A percentile compares a stretch with the other conserved stretches of the same genome.
These are phyloP conservation scores for Aureobasidium melanogenum DNA, from an alignment of 2,329 filamentous ascomycete species.

Conservation along the genomic window DNA sequence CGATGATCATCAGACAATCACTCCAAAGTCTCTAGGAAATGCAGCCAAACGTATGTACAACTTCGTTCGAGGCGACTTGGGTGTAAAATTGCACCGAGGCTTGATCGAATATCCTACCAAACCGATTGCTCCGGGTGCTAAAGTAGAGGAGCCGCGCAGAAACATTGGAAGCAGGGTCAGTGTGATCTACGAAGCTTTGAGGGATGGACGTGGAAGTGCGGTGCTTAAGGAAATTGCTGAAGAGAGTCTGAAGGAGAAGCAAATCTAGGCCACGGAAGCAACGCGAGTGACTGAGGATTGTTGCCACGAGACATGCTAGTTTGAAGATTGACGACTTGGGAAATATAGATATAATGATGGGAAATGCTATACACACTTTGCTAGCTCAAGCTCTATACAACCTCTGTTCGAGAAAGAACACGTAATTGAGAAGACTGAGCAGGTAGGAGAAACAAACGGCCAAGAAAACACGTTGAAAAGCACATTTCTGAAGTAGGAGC, in stretches of 20 bases:
- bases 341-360: neutral
- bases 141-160: conserved; percentile 12
- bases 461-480: no score
- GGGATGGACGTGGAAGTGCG: conserved; percentile 16
- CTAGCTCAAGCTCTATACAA: neutral
- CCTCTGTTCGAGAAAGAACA: neutral
- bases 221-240: conserved; percentile 13
- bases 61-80: conserved; percentile 17
- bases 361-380: neutral
- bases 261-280: neutral
- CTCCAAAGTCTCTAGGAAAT: conserved; percentile 13
- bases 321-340: neutral
- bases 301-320: neutral
- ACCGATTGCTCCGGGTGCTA: neutral
- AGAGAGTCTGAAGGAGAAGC: neutral
- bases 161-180: conserved; percentile 18
- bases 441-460: neutral
- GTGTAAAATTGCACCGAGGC: conserved; percentile 17
- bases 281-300: neutral
- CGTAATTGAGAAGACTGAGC: neutral
- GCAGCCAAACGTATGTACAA: conserved; percentile 18
- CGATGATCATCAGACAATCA: neutral
- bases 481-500: no score
- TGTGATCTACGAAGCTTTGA: conserved; percentile 20
- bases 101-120: conserved; percentile 20